Evolutionary conservation across 108 stramenopile species (phyloP), one percentile per base, ranked within the genome.

Genomic region (Fistulifera pelliculosa): DNA sequence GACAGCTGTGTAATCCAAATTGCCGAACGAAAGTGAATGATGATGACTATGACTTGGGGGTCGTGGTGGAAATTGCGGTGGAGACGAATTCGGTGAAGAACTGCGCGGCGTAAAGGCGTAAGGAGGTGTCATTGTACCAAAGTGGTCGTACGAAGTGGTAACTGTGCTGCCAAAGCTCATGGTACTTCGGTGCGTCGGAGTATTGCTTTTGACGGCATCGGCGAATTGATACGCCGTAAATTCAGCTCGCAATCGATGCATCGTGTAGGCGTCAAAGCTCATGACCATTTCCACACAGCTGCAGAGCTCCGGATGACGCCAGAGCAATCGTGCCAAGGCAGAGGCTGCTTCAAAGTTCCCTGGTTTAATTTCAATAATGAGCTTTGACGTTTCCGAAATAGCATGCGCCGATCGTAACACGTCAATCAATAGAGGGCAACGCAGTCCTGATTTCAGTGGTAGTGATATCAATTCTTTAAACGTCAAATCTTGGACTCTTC

Each of bases 321-420:
- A 60, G 44, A 87, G 69, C 48, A 87, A 44, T 13, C 76, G 53
- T 8, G 80, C 75, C 48, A 87, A 51, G 8, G 85, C 85, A 22
- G 56, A 68, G 12, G 76, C 79, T 5, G 85, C 81, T 47, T 63
- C 68, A 40, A 68, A 60, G 42, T 86, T 86, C 39, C 85, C 85
- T 4, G 85, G 80, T 65, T 86, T 85, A 23, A 86, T 78, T 64
- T 87, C 85, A 48, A 87, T 69, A 38, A 87, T 69, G 10, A 87
- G 60, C 41, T 69, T 66, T 10, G 79, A 59, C 10, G 65, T 42
- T 13, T 67, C 73, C 14, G 77, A 79, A 41, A 87, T 78, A 8
- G 79, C 76, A 45, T 64, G 69, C 1, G 85, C 85, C 24, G 68
- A 68, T 8, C 72, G 64, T 5, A 87, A 60, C 1, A 87, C 85